Percentiles rank a stretch among this genome's conserved stretches.
phyloP scores from a whole-genome alignment of 2,329 filamentous ascomycete species.

The Graphilbum fragrans region DNA sequence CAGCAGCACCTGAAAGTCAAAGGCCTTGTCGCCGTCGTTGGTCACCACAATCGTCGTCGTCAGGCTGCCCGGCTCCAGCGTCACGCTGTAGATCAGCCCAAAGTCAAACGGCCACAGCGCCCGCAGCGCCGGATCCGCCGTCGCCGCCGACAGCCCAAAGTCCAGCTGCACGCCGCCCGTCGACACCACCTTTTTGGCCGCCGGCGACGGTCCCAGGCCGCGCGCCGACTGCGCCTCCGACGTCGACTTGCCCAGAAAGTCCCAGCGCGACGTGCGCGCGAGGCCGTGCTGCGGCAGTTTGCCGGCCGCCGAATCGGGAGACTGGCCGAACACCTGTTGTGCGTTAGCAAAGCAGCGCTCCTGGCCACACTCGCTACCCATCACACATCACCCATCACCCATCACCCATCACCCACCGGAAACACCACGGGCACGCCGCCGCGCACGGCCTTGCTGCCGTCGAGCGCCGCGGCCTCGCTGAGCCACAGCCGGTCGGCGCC shows the following conservation, averaged over 20 bases:
- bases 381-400: not conserved
- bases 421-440: slow-evolving; percentile 91
- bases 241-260: slow-evolving; percentile 71
- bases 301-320: slow-evolving; percentile 60
- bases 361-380: not conserved
- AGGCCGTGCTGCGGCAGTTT: slow-evolving; percentile 88
- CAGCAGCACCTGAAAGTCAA: slow-evolving; percentile 84
- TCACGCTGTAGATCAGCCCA: slow-evolving; percentile 86
- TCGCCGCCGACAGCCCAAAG: slow-evolving; percentile 72
- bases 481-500: slow-evolving; percentile 75
- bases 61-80: slow-evolving; percentile 60
- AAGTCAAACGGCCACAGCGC: slow-evolving; percentile 79
- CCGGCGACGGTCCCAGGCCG: not conserved
- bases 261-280: slow-evolving; percentile 80
- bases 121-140: slow-evolving; percentile 55
- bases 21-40: slow-evolving; percentile 71
- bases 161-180: slow-evolving; percentile 69
- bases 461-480: slow-evolving; percentile 66
- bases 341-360: not conserved
- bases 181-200: not conserved
- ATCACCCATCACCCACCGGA: slow-evolving; percentile 43
- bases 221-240: slow-evolving; percentile 1
- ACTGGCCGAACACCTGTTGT: slow-evolving; percentile 52
- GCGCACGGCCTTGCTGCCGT: slow-evolving; percentile 80
- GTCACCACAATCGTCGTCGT: slow-evolving; percentile 75